These are phyloP conservation scores for Salvia miltiorrhiza DNA, from an alignment of 257 asterid species.

Conservation along the genomic window DNA sequence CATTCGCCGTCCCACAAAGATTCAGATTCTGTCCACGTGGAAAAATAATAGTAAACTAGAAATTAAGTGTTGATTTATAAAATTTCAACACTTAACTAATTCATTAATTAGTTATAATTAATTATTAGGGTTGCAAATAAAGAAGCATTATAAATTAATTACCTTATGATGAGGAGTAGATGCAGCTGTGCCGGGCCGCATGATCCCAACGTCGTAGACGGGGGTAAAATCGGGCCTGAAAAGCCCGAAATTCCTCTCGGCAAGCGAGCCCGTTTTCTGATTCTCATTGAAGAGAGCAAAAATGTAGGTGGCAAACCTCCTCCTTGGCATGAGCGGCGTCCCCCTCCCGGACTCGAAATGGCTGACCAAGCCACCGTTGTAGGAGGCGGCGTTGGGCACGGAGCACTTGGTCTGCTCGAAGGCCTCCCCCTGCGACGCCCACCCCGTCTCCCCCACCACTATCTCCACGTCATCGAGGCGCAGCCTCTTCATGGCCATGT, in stretches of 20 bases:
- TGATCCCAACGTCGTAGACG: constrained; percentile 61
- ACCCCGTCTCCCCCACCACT: constrained; percentile 75
- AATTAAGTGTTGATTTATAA: too few species aligned
- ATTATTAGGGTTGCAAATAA: too few species aligned
- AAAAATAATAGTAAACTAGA: too few species aligned
- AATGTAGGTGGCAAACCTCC: constrained; percentile 58
- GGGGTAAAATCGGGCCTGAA: constrained; percentile 63
- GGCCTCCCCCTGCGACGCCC: constrained; percentile 75
- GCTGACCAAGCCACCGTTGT: constrained; percentile 63
- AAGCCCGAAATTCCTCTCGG: constrained; percentile 84
- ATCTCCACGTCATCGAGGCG: constrained; percentile 69
- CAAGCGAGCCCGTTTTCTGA: constrained; percentile 54
- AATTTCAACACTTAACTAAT: too few species aligned
- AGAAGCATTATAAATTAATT: not conserved
- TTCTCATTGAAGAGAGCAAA: constrained; percentile 78
- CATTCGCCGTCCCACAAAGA: too few species aligned
- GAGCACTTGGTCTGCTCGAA: constrained; percentile 61
- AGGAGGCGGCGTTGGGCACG: constrained; percentile 58
- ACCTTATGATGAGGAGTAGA: constrained; percentile 4
- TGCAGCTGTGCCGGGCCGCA: constrained; percentile 43
- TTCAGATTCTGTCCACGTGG: too few species aligned
- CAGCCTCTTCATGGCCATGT: constrained; percentile 54
- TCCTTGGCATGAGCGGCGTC: constrained; percentile 71
- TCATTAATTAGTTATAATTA: too few species aligned
- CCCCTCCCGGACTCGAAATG: constrained; percentile 45